phyloP scores from a whole-genome alignment of 441 rosid species.

The Erysimum cheiri region DNA sequence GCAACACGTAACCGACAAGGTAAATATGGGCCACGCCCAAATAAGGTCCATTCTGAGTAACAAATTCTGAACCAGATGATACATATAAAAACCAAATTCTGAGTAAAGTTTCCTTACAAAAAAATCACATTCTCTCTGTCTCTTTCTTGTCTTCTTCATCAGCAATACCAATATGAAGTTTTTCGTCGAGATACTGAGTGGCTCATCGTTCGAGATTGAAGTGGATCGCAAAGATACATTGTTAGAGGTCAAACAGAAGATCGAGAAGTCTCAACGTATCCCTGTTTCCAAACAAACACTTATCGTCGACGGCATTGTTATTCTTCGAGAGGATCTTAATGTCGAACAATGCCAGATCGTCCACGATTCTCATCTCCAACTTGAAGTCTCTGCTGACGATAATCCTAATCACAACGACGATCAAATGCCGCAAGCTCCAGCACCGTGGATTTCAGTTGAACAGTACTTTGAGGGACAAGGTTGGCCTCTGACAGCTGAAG shows the following conservation, averaged over 20 bases:
- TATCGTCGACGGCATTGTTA: conserved; percentile 54
- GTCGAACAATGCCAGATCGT: conserved; percentile 57
- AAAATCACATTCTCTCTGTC: not conserved
- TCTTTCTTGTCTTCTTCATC: not conserved
- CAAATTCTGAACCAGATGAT: too few species aligned
- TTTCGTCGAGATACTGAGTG: conserved; percentile 52
- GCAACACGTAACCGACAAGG: conserved; percentile 5
- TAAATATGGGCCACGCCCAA: conserved; percentile 3
- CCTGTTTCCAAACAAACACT: conserved; percentile 62
- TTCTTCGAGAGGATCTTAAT: conserved; percentile 64
- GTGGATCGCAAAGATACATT: conserved; percentile 64
- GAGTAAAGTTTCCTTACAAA: not conserved
- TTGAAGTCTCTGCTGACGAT: conserved; percentile 38
- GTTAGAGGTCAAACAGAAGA: conserved; percentile 70
- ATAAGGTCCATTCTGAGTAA: not conserved
- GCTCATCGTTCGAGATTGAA: conserved; percentile 65
- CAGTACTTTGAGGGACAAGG: not conserved
- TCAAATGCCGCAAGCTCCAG: not conserved
- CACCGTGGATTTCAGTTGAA: not conserved
- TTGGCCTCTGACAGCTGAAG: not conserved
- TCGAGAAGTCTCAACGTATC: conserved; percentile 59
- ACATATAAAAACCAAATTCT: not conserved
- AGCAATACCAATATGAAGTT: conserved; percentile 56
- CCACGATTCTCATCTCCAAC: conserved; percentile 59
- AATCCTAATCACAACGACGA: not conserved